phyloP scores from a whole-genome alignment of 768 basidiomycete genomes.

The Sporobolomyces phaffii region DNA sequence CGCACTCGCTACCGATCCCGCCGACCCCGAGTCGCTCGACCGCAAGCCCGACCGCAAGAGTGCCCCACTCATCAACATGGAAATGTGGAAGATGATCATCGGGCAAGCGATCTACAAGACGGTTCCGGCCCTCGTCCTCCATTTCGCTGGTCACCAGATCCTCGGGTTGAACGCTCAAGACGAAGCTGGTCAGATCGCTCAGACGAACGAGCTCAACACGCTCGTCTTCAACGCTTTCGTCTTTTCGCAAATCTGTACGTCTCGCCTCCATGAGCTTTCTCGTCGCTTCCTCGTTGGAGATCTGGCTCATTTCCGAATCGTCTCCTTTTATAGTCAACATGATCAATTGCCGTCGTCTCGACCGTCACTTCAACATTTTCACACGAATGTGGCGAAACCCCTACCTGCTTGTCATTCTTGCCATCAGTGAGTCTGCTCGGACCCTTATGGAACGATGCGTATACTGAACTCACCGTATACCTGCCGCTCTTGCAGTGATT shows the following conservation, averaged over 20 bases:
- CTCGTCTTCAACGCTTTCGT: constrained; percentile 98
- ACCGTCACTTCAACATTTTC: constrained; percentile 80
- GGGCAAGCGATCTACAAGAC: constrained; percentile 85
- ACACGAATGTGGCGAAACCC: constrained; percentile 70
- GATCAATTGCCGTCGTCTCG: constrained; percentile 80
- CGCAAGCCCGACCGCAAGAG: constrained; percentile 85
- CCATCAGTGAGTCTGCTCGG: constrained; percentile 60
- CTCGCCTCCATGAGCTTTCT: no score
- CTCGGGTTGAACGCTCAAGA: constrained; percentile 50
- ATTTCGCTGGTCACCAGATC: constrained; percentile 72
- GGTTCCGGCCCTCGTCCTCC: constrained; percentile 73
- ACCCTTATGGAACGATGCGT: not conserved
- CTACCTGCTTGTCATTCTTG: constrained; percentile 77
- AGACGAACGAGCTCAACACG: constrained; percentile 50
- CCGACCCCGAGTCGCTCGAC: constrained; percentile 67
- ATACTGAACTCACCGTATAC: not conserved
- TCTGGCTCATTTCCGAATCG: not conserved
- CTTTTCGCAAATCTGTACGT: constrained; percentile 77
- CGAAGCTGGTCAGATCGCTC: constrained; percentile 37
- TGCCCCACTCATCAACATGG: constrained; percentile 77
- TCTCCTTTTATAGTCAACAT: constrained; percentile 48
- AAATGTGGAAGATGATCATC: constrained; percentile 92
- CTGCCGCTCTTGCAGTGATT: constrained; percentile 57
- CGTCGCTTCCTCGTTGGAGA: no score
- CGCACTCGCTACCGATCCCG: constrained; percentile 94